A percentile compares a stretch with the other conserved stretches of the same genome.
Evolutionary conservation across 192 early-diverging fungal genomes (phyloP).

Genomic region (Umbelopsis vinacea): DNA sequence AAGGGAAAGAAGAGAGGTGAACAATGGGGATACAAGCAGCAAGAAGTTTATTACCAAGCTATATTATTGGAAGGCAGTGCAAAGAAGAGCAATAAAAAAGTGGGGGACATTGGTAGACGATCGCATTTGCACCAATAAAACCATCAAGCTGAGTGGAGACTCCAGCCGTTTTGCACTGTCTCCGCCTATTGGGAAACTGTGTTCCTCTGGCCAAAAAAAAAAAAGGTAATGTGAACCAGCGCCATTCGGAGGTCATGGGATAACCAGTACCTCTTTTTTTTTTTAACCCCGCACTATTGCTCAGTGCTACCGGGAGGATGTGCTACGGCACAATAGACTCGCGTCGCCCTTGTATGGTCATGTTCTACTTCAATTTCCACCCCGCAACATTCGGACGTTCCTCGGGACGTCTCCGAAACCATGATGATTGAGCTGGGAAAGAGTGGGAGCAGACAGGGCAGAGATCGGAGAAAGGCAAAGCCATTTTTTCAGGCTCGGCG

Average conservation of each 20-base stretch:
- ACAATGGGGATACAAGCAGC: neutral
- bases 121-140: neutral
- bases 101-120: neutral
- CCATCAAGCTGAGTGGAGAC: too few species aligned
- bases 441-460: neutral
- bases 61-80: neutral
- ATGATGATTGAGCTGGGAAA: neutral
- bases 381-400: conserved; percentile 17
- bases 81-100: neutral
- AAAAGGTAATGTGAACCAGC: conserved; percentile 1
- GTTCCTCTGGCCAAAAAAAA: neutral
- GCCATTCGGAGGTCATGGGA: conserved; percentile 22
- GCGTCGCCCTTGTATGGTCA: conserved; percentile 12
- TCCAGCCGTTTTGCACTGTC: too few species aligned
- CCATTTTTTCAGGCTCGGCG: too few species aligned
- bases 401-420: conserved; percentile 22
- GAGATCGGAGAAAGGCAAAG: neutral
- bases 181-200: neutral
- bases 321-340: neutral
- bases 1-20: neutral
- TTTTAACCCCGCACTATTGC: conserved; percentile 14
- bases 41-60: conserved; percentile 18
- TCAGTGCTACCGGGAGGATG: neutral
- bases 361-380: conserved; percentile 18
- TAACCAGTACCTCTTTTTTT: neutral